Evolutionary conservation across 305 asterid genomes (phyloP).

Genomic region (Salvia sclarea): DNA sequence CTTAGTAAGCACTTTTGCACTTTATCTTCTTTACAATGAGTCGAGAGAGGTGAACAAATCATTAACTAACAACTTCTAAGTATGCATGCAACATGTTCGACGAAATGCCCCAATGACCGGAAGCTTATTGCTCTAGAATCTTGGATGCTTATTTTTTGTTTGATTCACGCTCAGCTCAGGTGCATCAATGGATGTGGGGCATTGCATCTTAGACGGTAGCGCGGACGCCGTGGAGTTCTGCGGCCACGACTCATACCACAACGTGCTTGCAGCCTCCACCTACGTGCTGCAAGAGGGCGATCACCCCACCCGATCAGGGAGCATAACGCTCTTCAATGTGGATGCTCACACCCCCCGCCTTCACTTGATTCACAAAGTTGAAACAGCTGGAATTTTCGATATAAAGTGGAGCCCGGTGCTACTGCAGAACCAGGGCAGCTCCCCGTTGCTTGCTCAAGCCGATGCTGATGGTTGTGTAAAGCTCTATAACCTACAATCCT

Average conservation of each 20-base stretch:
- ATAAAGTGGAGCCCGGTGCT: conserved; percentile 77
- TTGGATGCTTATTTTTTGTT: conserved; percentile 1
- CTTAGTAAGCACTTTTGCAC: no score
- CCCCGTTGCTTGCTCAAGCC: conserved; percentile 89
- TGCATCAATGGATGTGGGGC: conserved; percentile 64
- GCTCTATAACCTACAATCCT: conserved; percentile 52
- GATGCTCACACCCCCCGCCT: conserved; percentile 54
- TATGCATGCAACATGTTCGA: conserved; percentile 33
- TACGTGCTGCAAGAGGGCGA: conserved; percentile 93
- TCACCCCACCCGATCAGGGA: conserved; percentile 70
- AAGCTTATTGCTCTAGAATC: neutral
- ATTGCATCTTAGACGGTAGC: conserved; percentile 68
- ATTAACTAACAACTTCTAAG: neutral
- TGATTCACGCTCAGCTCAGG: conserved; percentile 33
- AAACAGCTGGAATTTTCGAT: conserved; percentile 82
- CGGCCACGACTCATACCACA: conserved; percentile 59
- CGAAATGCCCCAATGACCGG: conserved; percentile 33
- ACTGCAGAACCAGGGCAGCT: neutral
- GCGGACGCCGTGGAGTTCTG: conserved; percentile 95
- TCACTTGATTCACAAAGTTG: conserved; percentile 51
- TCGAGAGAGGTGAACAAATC: no score
- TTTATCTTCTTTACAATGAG: no score
- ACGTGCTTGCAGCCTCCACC: conserved; percentile 85
- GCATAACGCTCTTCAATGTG: conserved; percentile 72
- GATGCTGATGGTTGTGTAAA: conserved; percentile 86